phyloP scores from a whole-genome alignment of 768 basidiomycete species.

The Leucocoprinus sp. region DNA sequence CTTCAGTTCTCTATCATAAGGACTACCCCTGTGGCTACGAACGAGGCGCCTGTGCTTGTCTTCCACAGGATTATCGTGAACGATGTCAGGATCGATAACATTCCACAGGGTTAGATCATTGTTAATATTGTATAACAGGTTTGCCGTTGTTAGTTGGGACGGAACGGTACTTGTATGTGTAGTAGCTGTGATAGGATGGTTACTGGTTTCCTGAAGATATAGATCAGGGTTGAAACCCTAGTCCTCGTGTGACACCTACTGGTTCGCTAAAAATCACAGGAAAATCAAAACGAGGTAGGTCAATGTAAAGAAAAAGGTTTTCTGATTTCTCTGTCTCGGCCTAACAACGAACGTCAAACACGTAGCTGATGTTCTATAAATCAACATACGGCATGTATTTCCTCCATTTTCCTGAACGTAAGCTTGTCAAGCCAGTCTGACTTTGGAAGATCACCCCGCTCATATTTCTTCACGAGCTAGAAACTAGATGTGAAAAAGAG shows the following conservation, averaged over 20 bases:
- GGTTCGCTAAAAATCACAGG: slow-evolving; percentile 94
- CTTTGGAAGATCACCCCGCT: slow-evolving; percentile 86
- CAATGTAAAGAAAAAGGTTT: slow-evolving; percentile 92
- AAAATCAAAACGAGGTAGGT: slow-evolving; percentile 94
- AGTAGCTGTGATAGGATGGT: slow-evolving; percentile 18
- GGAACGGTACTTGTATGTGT: slow-evolving; percentile 31
- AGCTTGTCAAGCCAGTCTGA: slow-evolving; percentile 95
- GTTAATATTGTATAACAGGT: slow-evolving; percentile 42
- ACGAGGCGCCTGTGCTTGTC: slow-evolving; percentile 93
- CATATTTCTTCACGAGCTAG: slow-evolving; percentile 90
- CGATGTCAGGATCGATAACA: slow-evolving; percentile 84
- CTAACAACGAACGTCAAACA: slow-evolving; percentile 28
- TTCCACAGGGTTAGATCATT: slow-evolving; percentile 76
- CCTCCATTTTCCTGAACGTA: slow-evolving; percentile 91
- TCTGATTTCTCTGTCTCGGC: slow-evolving; percentile 88
- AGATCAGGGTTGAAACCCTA: slow-evolving; percentile 23
- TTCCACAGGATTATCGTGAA: slow-evolving; percentile 92
- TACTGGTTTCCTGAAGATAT: slow-evolving; percentile 4
- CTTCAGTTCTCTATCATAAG: slow-evolving; percentile 91
- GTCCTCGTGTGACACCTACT: slow-evolving; percentile 30
- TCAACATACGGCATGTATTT: slow-evolving; percentile 74
- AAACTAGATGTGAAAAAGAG: neutral
- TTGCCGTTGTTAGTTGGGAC: slow-evolving; percentile 36
- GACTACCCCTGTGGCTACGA: slow-evolving; percentile 90
- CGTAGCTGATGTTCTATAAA: neutral